phyloP scores from a whole-genome alignment of 2,329 filamentous ascomycete genomes.

The Epichloe amarillans region DNA sequence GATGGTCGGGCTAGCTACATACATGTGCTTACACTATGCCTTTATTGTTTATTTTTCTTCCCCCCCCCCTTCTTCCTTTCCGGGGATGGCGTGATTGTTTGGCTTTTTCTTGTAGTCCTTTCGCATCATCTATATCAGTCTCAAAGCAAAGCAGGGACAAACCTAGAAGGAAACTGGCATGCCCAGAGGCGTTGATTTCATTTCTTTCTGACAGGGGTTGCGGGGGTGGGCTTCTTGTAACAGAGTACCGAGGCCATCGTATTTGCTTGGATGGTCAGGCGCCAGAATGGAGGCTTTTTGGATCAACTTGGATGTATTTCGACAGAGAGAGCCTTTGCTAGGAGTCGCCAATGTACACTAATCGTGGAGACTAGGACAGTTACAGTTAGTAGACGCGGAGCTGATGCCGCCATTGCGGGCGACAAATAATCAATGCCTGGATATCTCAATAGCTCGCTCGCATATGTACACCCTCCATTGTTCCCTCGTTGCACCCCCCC shows the following conservation, averaged over 20 bases:
- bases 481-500: background rate
- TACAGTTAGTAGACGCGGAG: background rate
- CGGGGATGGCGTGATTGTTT: background rate
- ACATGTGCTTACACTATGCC: background rate
- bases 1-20: background rate
- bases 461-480: background rate
- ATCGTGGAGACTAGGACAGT: background rate
- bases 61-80: background rate
- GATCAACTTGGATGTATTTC: conserved; percentile 2
- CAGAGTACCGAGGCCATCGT: background rate
- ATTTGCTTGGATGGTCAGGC: background rate
- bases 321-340: background rate
- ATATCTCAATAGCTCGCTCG: background rate
- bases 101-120: background rate
- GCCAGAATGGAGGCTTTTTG: conserved; percentile 2
- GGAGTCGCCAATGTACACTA: background rate
- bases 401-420: background rate
- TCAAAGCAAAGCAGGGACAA: background rate
- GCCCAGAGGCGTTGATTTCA: conserved; percentile 1
- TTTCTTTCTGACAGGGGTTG: background rate
- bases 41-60: background rate
- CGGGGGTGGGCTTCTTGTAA: background rate
- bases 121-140: background rate
- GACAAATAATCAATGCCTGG: background rate
- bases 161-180: conserved; percentile 1